phyloP scores from a whole-genome alignment of 2,329 filamentous ascomycete species.

The Seiridium cupressi region DNA sequence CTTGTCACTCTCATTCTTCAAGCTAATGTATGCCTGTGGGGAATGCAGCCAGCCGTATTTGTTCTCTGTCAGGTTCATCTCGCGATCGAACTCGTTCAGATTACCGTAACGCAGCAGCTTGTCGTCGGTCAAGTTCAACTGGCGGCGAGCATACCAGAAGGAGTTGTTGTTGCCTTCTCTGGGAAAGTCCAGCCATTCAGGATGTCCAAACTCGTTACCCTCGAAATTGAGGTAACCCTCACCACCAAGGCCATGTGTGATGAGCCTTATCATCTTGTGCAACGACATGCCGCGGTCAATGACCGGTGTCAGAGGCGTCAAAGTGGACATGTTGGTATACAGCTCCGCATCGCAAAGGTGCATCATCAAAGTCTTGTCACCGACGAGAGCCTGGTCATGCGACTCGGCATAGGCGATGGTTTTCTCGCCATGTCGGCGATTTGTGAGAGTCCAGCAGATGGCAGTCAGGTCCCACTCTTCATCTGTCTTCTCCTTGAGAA shows the following conservation, averaged over 20 bases:
- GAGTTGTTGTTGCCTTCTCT: constrained; percentile 89
- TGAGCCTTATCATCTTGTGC: constrained; percentile 95
- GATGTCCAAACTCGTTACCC: constrained; percentile 97
- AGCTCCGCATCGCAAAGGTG: constrained; percentile 96
- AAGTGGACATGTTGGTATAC: constrained; percentile 94
- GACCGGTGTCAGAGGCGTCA: constrained; percentile 79
- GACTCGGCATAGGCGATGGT: constrained; percentile 97
- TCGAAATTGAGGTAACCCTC: constrained; percentile 99
- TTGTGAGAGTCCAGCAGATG: constrained; percentile 85
- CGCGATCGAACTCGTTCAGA: constrained; percentile 89
- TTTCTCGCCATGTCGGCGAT: constrained; percentile 93
- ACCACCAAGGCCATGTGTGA: constrained; percentile 88
- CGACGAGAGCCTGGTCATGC: constrained; percentile 95
- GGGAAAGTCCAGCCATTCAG: constrained; percentile 98
- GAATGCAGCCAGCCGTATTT: constrained; percentile 90
- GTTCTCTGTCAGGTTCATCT: constrained; percentile 84
- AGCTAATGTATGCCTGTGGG: constrained; percentile 83
- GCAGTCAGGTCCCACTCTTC: constrained; percentile 87
- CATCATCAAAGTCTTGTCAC: constrained; percentile 96
- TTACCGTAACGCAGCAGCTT: constrained; percentile 80
- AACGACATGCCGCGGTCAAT: constrained; percentile 90
- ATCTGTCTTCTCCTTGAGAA: constrained; percentile 89
- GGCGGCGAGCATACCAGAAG: constrained; percentile 90
- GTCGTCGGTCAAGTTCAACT: constrained; percentile 91
- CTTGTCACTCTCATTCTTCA: constrained; percentile 94